Base-by-base conservation (phyloP, 2,329 filamentous ascomycete genomes). In the Torrubiella hemipterigena region DNA sequence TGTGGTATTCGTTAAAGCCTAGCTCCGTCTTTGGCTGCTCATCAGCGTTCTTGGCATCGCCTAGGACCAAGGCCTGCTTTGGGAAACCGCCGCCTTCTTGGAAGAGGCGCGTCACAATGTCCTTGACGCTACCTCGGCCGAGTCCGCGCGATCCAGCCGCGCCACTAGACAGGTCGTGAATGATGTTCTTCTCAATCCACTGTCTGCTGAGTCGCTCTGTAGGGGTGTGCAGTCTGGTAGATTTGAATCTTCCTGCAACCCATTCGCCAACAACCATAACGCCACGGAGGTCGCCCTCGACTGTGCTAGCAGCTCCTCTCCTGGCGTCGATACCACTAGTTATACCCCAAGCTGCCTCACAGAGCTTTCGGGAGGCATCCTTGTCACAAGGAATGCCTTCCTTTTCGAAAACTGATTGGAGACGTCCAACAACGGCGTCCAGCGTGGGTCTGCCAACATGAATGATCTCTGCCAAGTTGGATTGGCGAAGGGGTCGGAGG, bases 401-500 rank as follows among this genome's bases (percentile, higher is more conserved):
- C 43, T 81, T 87, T 36, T 83, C 76, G 42, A 98, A 95, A 1
- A 98, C 79, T 2, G 64, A 61, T 50, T 87, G 87, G 47, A 96
- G 67, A 11, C 91, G 76, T 7, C 69, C 66, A 4, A 93, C 78
- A 3, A 96, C 84, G 30, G 86, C 81, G 39, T 93, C 87, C 8
- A 96, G 59, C 0, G 82, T 77, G 3, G 91, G 86, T 45, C 91
- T 91, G 29, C 89, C 83, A 20, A 94, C 80, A 48, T 93, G 86
- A 15, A 98, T 78, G 23, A 96, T 77, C 52, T 98, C 91, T 0
- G 89, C 91, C 30, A 91, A 59, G 6, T 66, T 75, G 0, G 85
- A 87, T 40, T 89, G 81, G n/a, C 91, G 76, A 7, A 98, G 64
- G 0, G 84, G 86, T 17, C 86, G 73, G 24, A 98, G 67, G 14